Percentiles rank a stretch among this genome's conserved stretches.
Evolutionary conservation across 192 early-diverging fungal species (phyloP).

Genomic region (Backusella australiensis): DNA sequence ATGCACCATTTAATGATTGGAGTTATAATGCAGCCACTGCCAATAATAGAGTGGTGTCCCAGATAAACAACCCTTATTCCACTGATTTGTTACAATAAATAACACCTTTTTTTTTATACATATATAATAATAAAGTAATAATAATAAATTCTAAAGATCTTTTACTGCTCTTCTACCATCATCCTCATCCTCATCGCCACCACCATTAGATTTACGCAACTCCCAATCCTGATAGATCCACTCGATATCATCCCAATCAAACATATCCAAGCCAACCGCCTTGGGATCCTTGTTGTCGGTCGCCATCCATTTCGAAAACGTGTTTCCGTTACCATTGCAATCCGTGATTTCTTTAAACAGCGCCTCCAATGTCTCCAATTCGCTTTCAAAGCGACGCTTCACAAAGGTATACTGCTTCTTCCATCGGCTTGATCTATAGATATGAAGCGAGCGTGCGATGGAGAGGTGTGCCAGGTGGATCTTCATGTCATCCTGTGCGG

Average conservation of each 20-base stretch:
- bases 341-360: neutral
- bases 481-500: neutral
- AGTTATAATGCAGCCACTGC: neutral
- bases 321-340: neutral
- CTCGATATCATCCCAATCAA: conserved; percentile 27
- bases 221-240: conserved; percentile 32
- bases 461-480: conserved; percentile 20
- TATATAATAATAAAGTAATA: neutral
- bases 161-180: conserved; percentile 11
- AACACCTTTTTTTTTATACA: neutral
- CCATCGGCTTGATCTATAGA: conserved; percentile 17
- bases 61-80: conserved; percentile 36
- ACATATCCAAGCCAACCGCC: conserved; percentile 1
- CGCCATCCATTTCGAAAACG: conserved; percentile 20
- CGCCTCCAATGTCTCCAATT: neutral
- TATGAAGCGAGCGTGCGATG: conserved; percentile 14
- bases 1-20: conserved; percentile 2
- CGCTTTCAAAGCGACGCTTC: neutral
- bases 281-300: neutral
- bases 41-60: conserved; percentile 23
- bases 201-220: neutral
- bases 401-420: neutral
- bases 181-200: conserved; percentile 8
- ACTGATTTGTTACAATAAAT: conserved; percentile 26
- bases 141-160: conserved; percentile 11